phyloP scores from a whole-genome alignment of 345 rosid species.

The Citrus cavaleriei region DNA sequence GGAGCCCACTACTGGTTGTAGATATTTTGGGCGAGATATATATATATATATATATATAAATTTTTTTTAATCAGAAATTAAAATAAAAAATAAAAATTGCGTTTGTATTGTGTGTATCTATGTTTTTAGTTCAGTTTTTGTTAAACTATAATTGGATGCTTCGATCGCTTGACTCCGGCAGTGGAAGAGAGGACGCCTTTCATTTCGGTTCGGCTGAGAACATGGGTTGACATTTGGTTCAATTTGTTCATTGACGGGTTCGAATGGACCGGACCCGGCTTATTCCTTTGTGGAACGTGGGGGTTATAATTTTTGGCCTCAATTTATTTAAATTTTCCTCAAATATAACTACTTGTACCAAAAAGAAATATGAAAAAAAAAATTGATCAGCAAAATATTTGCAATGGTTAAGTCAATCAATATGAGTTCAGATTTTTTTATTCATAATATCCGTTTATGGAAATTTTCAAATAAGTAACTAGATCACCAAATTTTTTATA shows the following conservation, averaged over 20 bases:
- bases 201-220: not conserved
- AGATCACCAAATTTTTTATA: too few relatives aligned
- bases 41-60: not conserved
- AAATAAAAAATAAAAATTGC: not conserved
- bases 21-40: not conserved
- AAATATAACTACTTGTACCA: too few relatives aligned
- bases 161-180: not conserved
- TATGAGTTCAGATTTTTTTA: too few relatives aligned
- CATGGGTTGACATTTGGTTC: not conserved
- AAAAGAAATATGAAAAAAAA: too few relatives aligned
- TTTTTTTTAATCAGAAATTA: not conserved
- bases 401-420: too few relatives aligned
- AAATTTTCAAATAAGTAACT: too few relatives aligned
- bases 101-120: not conserved
- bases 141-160: not conserved
- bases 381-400: too few relatives aligned
- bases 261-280: not conserved
- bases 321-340: too few relatives aligned
- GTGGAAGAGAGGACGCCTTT: not conserved
- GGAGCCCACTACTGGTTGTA: constrained; percentile 10
- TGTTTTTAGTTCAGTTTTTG: not conserved
- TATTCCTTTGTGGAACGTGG: too few relatives aligned
- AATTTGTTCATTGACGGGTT: not conserved
- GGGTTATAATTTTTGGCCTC: too few relatives aligned
- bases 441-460: too few relatives aligned